Percentiles rank a stretch among this genome's conserved stretches.
These are phyloP conservation scores for Suhomyces faveliae DNA, from an alignment of 805 yeast species.

Conservation along the genomic window DNA sequence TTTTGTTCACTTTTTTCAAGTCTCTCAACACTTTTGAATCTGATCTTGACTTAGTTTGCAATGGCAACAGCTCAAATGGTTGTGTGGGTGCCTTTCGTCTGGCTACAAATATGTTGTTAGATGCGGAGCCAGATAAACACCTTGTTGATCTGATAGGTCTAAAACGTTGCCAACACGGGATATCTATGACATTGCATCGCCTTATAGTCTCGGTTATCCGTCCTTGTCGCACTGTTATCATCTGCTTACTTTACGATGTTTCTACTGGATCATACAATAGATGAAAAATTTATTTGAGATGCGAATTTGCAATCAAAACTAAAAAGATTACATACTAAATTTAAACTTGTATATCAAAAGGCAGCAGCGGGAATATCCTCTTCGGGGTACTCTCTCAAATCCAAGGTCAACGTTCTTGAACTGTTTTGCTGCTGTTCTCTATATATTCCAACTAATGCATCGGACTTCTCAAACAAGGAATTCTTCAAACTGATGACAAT, in stretches of 20 bases:
- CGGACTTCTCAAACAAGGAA: constrained; percentile 82
- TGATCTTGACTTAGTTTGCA: background rate
- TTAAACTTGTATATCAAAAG: too few relatives aligned
- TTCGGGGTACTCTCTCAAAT: constrained; percentile 61
- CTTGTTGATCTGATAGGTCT: background rate
- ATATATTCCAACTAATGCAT: constrained; percentile 89
- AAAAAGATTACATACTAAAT: background rate
- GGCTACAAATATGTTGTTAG: constrained; percentile 1
- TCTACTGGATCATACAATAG: background rate
- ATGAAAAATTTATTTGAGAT: background rate
- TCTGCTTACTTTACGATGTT: background rate
- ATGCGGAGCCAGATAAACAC: background rate
- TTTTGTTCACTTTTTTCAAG: constrained; percentile 14
- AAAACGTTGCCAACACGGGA: background rate
- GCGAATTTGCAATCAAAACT: constrained; percentile 1
- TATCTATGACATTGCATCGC: background rate
- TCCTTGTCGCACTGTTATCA: background rate
- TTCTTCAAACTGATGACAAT: constrained; percentile 91
- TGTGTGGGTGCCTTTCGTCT: background rate
- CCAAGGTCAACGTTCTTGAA: constrained; percentile 71
- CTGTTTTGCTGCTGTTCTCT: constrained; percentile 73
- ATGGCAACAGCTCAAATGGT: background rate
- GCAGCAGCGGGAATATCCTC: constrained; percentile 9
- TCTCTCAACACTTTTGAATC: constrained; percentile 7
- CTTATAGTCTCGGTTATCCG: background rate